These are phyloP conservation scores for Pseudogymnoascus sp. DNA, from an alignment of 2,329 filamentous ascomycete genomes.

Conservation along the genomic window DNA sequence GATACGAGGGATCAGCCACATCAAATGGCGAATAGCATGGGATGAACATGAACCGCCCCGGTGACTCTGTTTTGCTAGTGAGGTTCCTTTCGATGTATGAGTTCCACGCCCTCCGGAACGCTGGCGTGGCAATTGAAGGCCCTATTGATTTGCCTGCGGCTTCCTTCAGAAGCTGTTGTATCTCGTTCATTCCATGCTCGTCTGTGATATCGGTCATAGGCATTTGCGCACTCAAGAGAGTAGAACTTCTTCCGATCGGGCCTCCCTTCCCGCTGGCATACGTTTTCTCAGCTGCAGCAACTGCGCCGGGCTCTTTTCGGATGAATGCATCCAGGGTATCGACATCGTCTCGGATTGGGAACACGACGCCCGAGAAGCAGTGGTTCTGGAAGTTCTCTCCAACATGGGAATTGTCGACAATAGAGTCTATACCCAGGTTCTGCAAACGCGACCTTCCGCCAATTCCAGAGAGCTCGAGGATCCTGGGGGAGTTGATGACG, in stretches of 20 bases:
- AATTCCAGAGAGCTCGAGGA: conserved; percentile 30
- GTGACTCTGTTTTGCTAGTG: background rate
- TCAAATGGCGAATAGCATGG: background rate
- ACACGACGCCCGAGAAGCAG: conserved; percentile 12
- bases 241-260: background rate
- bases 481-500: conserved; percentile 21
- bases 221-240: background rate
- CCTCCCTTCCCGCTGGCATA: background rate
- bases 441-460: conserved; percentile 17
- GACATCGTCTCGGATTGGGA: conserved; percentile 30
- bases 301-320: background rate
- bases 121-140: background rate
- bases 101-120: background rate
- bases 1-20: background rate
- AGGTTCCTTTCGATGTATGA: background rate
- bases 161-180: background rate
- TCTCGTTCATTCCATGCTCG: background rate
- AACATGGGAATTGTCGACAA: conserved; percentile 17
- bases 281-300: background rate
- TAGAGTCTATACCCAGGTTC: conserved; percentile 13
- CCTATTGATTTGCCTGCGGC: background rate
- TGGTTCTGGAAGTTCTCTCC: conserved; percentile 24
- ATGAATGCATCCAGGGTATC: conserved; percentile 17
- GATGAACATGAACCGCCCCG: background rate
- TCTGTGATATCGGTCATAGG: background rate